Evolutionary conservation across 2,329 filamentous ascomycete species (phyloP), one percentile per base, ranked within the genome.

Genomic region (Thelonectria olida): DNA sequence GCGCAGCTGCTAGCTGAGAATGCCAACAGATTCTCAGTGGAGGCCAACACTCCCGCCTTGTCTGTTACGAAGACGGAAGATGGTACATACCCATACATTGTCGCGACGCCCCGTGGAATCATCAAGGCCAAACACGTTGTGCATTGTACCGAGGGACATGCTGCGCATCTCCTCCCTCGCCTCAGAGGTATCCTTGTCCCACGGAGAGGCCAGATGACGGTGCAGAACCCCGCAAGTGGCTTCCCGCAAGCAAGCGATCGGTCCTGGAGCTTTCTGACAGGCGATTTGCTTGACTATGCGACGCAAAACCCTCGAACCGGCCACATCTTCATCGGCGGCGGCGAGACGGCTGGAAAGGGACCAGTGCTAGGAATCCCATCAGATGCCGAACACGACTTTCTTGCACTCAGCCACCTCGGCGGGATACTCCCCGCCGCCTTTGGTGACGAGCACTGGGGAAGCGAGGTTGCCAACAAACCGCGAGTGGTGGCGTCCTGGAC

Each of bases 91-190:
- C 72, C 73, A 2, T 76, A 75, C 38, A 59, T 62, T 2, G 22
- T 45, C 6, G 13, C 17, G 19, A 45, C 41, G 13, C 41, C 41
- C 4, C 41, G 41, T 23, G 80, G 80, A 3, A 47, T 59, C 0
- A 67, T 82, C 34, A 66, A 66, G 23, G 75, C 75, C 3, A 62
- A 45, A 2, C 74, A 77, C 4, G 70, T 82, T 5, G 66, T 80
- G 4, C 75, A 82, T 62, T 79, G 78, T 61, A 82, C 79, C 3
- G 82, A 82, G 53, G 79, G 69, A 1, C 75, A 78, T 55, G 72
- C 74, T 3, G 76, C 75, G 0, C 79, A 82, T 61, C 72, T 83
- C 5, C 66, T 82, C 2, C 80, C 81, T 0, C 58, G 57, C 0
- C 66, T 82, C 2, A 69, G 74, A 3, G 79, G 79, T 1, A 67